phyloP scores from a whole-genome alignment of 768 basidiomycete species.

The Russula earlei region DNA sequence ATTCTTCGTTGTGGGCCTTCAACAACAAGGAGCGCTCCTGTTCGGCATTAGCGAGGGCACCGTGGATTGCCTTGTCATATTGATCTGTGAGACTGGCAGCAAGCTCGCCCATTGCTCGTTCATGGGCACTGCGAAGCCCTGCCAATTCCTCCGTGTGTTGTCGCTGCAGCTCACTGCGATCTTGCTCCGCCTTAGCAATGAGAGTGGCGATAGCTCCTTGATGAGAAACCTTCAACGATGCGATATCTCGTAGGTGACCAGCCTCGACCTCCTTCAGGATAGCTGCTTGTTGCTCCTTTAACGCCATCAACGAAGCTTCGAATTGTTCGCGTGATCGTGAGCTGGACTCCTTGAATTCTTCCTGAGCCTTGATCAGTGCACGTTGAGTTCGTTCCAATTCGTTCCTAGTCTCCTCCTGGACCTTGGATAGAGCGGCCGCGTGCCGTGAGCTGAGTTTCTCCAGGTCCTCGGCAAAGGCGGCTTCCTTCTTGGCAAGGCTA shows the following conservation, averaged over 20 bases:
- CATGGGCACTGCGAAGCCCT: constrained; percentile 36
- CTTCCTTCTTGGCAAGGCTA: constrained; percentile 57
- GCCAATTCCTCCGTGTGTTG: constrained; percentile 34
- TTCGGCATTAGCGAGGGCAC: constrained; percentile 23
- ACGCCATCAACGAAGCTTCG: constrained; percentile 37
- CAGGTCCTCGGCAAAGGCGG: constrained; percentile 52
- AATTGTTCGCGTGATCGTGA: constrained; percentile 36
- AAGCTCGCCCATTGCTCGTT: constrained; percentile 30
- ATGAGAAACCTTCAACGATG: constrained; percentile 41
- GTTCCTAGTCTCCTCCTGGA: constrained; percentile 44
- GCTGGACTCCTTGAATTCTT: constrained; percentile 32
- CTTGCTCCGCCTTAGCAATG: constrained; percentile 28
- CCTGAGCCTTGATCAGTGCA: constrained; percentile 36
- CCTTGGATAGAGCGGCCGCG: constrained; percentile 39
- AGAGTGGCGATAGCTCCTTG: constrained; percentile 29
- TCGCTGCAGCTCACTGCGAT: constrained; percentile 29
- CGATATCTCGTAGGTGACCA: constrained; percentile 47
- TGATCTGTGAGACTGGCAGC: not conserved
- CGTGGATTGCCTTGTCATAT: constrained; percentile 15
- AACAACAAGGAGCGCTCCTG: constrained; percentile 27
- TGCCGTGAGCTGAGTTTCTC: constrained; percentile 61
- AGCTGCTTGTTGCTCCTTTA: constrained; percentile 47
- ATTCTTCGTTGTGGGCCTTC: constrained; percentile 33
- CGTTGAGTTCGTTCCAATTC: constrained; percentile 42
- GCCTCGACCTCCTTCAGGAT: constrained; percentile 47